Evolutionary conservation across 192 early-diverging fungal species (phyloP).

Genomic region (Phycomyces nitens): DNA sequence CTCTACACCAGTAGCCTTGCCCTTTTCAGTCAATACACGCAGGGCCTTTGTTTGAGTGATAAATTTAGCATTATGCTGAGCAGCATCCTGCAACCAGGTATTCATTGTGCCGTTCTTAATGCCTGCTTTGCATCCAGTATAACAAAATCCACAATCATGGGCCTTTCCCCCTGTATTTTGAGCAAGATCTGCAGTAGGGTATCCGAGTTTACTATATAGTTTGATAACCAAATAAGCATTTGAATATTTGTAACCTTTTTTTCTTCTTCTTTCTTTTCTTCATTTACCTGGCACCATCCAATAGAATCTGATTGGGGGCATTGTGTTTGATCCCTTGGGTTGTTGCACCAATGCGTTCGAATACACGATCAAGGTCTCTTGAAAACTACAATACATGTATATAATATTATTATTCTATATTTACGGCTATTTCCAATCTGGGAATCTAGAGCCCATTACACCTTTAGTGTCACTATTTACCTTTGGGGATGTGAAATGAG

Average conservation of each 20-base stretch:
- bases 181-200: conserved; percentile 49
- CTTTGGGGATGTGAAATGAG: conserved; percentile 48
- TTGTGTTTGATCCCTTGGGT: conserved; percentile 54
- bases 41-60: conserved; percentile 56
- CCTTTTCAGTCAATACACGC: conserved; percentile 50
- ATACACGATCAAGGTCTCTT: conserved; percentile 51
- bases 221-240: too few species aligned
- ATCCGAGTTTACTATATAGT: conserved; percentile 50
- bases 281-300: conserved; percentile 57
- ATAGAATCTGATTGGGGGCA: conserved; percentile 52
- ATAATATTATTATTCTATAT: too few species aligned
- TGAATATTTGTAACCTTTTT: neutral
- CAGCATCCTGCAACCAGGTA: conserved; percentile 72
- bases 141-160: conserved; percentile 64
- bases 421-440: too few species aligned
- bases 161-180: conserved; percentile 57
- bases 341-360: conserved; percentile 51
- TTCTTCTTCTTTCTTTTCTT: neutral
- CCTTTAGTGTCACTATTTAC: too few species aligned
- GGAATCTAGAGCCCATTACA: too few species aligned
- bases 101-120: conserved; percentile 64
- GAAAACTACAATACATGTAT: too few species aligned
- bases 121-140: conserved; percentile 63
- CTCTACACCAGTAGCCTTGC: conserved; percentile 57
- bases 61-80: conserved; percentile 57